Conservation (phyloP, 1,284 basidiomycete genomes). For the Coniferiporia weirii region DNA sequence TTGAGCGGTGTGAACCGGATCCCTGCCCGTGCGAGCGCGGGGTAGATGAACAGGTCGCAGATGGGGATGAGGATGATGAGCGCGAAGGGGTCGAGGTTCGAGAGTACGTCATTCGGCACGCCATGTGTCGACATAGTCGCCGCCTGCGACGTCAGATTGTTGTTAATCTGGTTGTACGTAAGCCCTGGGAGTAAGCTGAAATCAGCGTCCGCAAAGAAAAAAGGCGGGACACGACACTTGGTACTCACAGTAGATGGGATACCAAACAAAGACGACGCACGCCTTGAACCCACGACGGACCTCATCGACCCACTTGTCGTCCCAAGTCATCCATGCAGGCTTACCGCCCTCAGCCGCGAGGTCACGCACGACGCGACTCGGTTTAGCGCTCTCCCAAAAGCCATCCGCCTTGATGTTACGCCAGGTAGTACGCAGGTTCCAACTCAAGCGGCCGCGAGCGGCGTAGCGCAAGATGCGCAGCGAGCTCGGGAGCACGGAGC, state of each 20-base stretch:
- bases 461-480: constrained; percentile 48
- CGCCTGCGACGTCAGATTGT: constrained; percentile 76
- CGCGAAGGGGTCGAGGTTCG: constrained; percentile 75
- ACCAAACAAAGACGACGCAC: constrained; percentile 79
- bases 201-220: constrained; percentile 9
- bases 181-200: constrained; percentile 56
- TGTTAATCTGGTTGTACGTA: constrained; percentile 70
- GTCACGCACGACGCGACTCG: constrained; percentile 42
- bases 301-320: constrained; percentile 81
- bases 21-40: constrained; percentile 31
- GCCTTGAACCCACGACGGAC: constrained; percentile 80
- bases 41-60: constrained; percentile 56
- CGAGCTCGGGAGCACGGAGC: constrained; percentile 64
- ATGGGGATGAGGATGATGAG: constrained; percentile 73
- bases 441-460: constrained; percentile 48
- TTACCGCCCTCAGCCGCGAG: constrained; percentile 23
- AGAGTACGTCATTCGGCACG: constrained; percentile 77
- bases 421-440: constrained; percentile 46
- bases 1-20: constrained; percentile 38
- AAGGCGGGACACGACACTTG: neutral
- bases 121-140: constrained; percentile 70
- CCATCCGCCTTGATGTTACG: constrained; percentile 50
- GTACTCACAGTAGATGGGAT: constrained; percentile 61
- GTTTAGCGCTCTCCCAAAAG: constrained; percentile 81
- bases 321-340: constrained; percentile 69